Evolutionary conservation across 345 rosid species (phyloP).

Genomic region (Orychophragmus violaceus): DNA sequence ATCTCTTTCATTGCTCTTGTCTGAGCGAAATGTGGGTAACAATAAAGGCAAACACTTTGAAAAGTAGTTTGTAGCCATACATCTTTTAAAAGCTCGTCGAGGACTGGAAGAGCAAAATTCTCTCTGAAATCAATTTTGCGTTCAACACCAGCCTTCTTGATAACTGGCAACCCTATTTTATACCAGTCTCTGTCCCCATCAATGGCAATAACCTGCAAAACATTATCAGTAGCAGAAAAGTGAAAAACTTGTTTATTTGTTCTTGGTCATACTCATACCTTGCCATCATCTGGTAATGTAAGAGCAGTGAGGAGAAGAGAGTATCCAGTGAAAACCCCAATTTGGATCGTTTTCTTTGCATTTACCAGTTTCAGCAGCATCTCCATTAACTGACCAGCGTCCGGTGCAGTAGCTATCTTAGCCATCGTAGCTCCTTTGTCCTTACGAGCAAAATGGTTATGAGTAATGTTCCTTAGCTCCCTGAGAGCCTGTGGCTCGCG

Average conservation of each 20-base stretch:
- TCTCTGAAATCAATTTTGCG: constrained; percentile 52
- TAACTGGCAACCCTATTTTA: constrained; percentile 51
- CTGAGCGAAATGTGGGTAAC: not conserved
- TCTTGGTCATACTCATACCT: constrained; percentile 25
- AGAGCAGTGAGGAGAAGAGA: constrained; percentile 87
- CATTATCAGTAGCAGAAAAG: not conserved
- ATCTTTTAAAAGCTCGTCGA: constrained; percentile 38
- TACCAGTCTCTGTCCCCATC: constrained; percentile 37
- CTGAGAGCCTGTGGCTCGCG: constrained; percentile 55
- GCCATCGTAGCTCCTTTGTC: too few species aligned
- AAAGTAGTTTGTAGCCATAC: constrained; percentile 11
- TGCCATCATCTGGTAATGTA: constrained; percentile 64
- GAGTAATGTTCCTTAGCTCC: constrained; percentile 56
- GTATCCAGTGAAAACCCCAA: constrained; percentile 81
- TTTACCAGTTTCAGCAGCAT: constrained; percentile 51
- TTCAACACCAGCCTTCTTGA: constrained; percentile 51
- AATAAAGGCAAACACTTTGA: not conserved
- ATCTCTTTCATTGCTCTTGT: too few species aligned
- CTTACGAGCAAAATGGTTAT: constrained; percentile 48
- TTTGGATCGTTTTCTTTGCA: constrained; percentile 58
- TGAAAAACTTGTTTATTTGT: not conserved
- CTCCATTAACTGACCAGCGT: constrained; percentile 61
- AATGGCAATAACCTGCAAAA: constrained; percentile 42
- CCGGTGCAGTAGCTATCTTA: constrained; percentile 56
- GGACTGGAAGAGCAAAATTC: constrained; percentile 35